Percentiles rank a stretch among this genome's conserved stretches.
Evolutionary conservation across 176 grass and related monocot genomes (phyloP).

Genomic region (Dactylis glomerata): DNA sequence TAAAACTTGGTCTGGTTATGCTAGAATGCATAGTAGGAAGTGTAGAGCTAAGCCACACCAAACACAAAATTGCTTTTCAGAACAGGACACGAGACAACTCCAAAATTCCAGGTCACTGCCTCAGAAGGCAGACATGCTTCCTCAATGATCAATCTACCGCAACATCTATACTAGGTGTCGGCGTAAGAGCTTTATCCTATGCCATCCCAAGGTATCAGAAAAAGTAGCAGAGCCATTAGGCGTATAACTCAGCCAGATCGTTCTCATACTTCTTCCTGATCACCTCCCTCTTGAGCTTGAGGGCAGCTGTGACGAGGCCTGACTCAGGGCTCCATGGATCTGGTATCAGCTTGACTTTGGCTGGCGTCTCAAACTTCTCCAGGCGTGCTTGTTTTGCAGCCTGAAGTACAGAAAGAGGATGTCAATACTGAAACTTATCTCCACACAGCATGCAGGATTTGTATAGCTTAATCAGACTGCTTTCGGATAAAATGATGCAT

Average conservation of each 20-base stretch:
- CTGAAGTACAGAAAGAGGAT: slow-evolving; percentile 30
- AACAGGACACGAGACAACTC: not conserved
- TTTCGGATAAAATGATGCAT: not conserved
- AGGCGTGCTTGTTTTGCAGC: slow-evolving; percentile 63
- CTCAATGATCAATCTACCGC: not conserved
- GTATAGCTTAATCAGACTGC: not conserved
- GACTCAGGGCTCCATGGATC: slow-evolving; percentile 60
- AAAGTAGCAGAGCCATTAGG: slow-evolving; percentile 29
- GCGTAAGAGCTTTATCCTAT: not conserved
- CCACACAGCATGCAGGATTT: not conserved
- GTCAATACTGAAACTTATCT: not conserved
- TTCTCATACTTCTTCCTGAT: slow-evolving; percentile 60
- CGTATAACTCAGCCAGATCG: slow-evolving; percentile 55
- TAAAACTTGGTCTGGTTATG: not conserved
- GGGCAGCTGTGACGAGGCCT: slow-evolving; percentile 55
- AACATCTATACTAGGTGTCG: not conserved
- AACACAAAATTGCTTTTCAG: not conserved
- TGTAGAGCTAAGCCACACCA: not conserved
- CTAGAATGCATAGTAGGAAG: not conserved
- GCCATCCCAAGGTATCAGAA: slow-evolving; percentile 9
- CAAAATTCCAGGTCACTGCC: not conserved
- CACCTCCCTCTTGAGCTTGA: slow-evolving; percentile 64
- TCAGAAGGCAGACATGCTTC: not conserved
- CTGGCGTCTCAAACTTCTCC: slow-evolving; percentile 83
- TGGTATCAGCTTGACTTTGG: slow-evolving; percentile 39